Evolutionary conservation across 2,329 filamentous ascomycete species (phyloP), one percentile per base, ranked within the genome.

Genomic region (Aspergillus cejpii): DNA sequence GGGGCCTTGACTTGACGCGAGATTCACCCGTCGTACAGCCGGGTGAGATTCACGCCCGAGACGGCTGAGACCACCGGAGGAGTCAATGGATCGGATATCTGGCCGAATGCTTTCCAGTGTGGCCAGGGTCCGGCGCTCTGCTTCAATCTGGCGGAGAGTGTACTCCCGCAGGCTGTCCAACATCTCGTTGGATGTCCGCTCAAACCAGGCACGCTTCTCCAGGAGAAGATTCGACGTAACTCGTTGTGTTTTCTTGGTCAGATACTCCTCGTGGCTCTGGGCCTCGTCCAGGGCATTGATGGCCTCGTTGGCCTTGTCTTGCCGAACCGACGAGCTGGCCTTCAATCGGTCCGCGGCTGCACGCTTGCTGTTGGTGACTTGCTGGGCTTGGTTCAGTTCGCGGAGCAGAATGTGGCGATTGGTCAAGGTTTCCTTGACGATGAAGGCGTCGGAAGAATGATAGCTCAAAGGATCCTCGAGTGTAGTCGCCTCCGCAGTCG

Each of bases 251-350:
- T 95, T 96, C 57, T 86, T 81, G 49, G 81, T 79, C 19, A 98
- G 79, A 59, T 89, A 86, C 11, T 81, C 74, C 69, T 98, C 92
- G 55, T 86, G 81, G 52, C 79, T 83, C 44, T 85, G 79, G 3
- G 92, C 92, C 61, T 97, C 92, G 51, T 95, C 89, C 3, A 97
- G 77, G 3, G 88, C 80, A 14, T 82, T 78, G 59, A 98, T 94
- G n/a, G 92, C 92, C 68, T 98, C 92, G 64, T 98, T 92, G 21
- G 97, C 92, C 71, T 97, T 98, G 63, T 98, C 92, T 27, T 85
- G 79, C 50, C 88, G 85, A 27, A 98, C 90, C 46, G 83, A 92
- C 12, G 87, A 85, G 65, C 83, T 88, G 14, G 84, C 81, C 63
- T 94, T 95, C 49, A 98, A 77, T 36, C 92, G 81, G 65, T 97